Conservation (phyloP, 805 yeast species). For the Metahyphopichia silvanorum region DNA sequence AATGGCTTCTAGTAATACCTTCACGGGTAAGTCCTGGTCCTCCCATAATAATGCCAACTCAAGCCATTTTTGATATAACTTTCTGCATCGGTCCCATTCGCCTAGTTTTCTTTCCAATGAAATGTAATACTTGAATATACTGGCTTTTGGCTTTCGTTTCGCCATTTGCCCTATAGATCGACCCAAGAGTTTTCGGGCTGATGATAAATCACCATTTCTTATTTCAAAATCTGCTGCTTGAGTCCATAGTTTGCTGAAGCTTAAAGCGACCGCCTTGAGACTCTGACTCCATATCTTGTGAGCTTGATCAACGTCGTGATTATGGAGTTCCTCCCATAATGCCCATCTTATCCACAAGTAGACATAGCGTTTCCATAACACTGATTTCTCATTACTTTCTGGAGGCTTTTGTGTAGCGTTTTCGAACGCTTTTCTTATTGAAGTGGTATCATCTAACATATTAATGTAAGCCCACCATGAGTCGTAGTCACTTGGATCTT, state of each 20-base stretch:
- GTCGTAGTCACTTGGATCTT: conserved; percentile 60
- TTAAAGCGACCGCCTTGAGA: conserved; percentile 55
- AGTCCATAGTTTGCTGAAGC: conserved; percentile 75
- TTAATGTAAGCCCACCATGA: conserved; percentile 79
- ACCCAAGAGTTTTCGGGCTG: conserved; percentile 71
- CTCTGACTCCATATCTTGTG: conserved; percentile 50
- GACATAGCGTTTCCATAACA: conserved; percentile 66
- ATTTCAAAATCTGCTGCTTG: conserved; percentile 69
- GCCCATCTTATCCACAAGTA: conserved; percentile 69
- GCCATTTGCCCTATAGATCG: conserved; percentile 56
- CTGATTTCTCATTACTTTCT: conserved; percentile 21
- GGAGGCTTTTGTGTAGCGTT: conserved; percentile 36
- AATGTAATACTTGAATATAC: conserved; percentile 63
- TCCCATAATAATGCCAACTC: conserved; percentile 27
- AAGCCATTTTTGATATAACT: conserved; percentile 64
- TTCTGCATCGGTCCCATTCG: conserved; percentile 79
- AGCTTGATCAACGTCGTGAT: conserved; percentile 42
- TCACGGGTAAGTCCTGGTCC: conserved; percentile 4
- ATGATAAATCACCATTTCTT: conserved; percentile 44
- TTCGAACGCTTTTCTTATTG: conserved; percentile 11
- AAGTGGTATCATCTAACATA: conserved; percentile 40
- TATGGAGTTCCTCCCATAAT: conserved; percentile 53
- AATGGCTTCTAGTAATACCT: conserved; percentile 63
- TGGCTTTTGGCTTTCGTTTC: conserved; percentile 47
- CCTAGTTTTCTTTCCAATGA: conserved; percentile 62